Evolutionary conservation across 306 rosid genomes (phyloP), one percentile per base, ranked within the genome.

Genomic region (Cucurbita moschata): DNA sequence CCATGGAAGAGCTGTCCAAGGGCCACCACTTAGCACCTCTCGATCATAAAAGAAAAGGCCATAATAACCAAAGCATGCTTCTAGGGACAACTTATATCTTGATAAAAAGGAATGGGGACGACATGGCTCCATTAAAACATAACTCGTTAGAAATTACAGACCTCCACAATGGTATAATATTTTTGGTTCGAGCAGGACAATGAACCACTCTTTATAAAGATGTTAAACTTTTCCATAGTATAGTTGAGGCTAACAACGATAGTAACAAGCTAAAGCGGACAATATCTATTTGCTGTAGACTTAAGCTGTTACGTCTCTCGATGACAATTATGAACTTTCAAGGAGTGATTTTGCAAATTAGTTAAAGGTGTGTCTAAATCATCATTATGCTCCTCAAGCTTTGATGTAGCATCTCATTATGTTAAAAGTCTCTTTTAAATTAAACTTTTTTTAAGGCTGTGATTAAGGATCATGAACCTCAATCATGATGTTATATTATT

Each of bases 31-130:
- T 35, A 66, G 76, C 51, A 70, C 53, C 77, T 54, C 76, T 58
- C 74, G 66, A 76, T 57, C 7, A 12, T 57, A 5, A 10, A 42
- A 42, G 42, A 19, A 16, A 62, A 1, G 77, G 78, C 77, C 85
- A 84, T 15, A 84, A 50, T 86, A 58, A 75, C 83, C 61, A 63
- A 68, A 81, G 84, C 92, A 87, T 82, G 91, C 82, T 82, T 23
- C 62, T 61, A 88, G 89, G 86, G 79, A 85, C 93, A 82, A n/a
- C 75, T 75, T 81, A 53, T 21, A 73, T 56, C 66, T 82, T 67
- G 82, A 63, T 75, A 56, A 71, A 88, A 86, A 85, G 90, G 43
- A 83, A 75, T 80, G 43, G 21, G 44, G 85, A 92, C 90, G 55
- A 2, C 52, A 60, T 60, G 44, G 23, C 46, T 14, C 15, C 67